A percentile compares a stretch with the other conserved stretches of the same genome.
Evolutionary conservation across 139 green algal genomes (phyloP).

Genomic region (Mesostigma viride): DNA sequence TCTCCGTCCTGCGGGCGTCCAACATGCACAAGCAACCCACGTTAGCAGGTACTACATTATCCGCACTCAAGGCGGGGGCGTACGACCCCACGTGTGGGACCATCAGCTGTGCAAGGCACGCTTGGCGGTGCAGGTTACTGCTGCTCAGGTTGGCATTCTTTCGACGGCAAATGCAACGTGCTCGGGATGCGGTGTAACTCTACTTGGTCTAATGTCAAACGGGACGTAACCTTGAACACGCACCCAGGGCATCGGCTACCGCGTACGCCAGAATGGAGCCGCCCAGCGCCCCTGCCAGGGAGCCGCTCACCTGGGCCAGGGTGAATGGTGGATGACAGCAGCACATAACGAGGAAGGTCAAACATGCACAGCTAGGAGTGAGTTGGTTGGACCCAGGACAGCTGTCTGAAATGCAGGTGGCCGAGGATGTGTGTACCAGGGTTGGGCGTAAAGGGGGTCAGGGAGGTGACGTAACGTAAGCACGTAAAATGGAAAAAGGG

Average conservation of each 20-base stretch:
- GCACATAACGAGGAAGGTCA: background rate
- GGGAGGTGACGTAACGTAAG: no score
- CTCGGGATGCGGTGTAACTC: background rate
- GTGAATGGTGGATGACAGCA: no score
- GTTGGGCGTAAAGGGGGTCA: no score
- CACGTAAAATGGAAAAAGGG: no score
- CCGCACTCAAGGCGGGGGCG: background rate
- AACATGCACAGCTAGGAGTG: background rate
- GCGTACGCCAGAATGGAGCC: conserved; percentile 53
- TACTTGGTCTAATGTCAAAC: background rate
- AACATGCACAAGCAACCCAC: background rate
- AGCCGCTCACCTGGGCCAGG: conserved; percentile 46
- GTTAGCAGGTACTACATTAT: no score
- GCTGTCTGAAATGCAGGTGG: background rate
- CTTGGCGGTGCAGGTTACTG: background rate
- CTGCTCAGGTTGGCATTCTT: background rate
- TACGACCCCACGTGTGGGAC: background rate
- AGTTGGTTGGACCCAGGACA: background rate
- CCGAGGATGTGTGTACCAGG: no score
- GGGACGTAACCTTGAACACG: background rate
- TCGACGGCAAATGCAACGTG: background rate
- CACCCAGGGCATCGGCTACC: conserved; percentile 53
- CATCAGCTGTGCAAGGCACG: background rate
- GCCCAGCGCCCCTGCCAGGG: conserved; percentile 63
- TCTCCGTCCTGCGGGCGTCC: conserved; percentile 38